Evolutionary conservation across 495 filamentous ascomycete genomes (phyloP).

Genomic region (Pyrenopolyporus hunteri): DNA sequence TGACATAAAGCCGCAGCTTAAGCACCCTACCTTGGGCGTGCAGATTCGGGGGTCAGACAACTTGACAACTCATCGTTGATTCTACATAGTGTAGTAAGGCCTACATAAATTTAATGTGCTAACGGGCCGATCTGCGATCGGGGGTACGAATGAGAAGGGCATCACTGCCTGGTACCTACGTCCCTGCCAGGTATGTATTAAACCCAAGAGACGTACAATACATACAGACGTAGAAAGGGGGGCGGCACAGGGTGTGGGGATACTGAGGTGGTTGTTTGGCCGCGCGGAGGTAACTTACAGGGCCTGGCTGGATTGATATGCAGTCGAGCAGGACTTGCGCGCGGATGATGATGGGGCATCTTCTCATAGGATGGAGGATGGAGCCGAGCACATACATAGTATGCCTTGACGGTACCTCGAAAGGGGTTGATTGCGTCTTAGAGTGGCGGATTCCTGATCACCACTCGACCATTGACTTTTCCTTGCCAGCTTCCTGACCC

Average conservation of each 20-base stretch:
- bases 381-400: too few species aligned
- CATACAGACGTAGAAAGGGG: conserved; percentile 11
- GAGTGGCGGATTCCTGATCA: conserved; percentile 26
- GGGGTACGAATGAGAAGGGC: conserved; percentile 17
- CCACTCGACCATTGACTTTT: too few species aligned
- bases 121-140: conserved; percentile 36
- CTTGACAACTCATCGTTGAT: conserved; percentile 36
- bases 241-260: conserved; percentile 26
- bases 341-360: conserved; percentile 40
- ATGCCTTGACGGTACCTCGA: conserved; percentile 33
- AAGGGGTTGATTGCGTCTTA: conserved; percentile 36
- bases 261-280: conserved; percentile 24
- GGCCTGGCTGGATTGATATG: conserved; percentile 31
- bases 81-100: conserved; percentile 1
- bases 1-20: conserved; percentile 12
- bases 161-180: too few species aligned
- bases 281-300: conserved; percentile 26
- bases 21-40: conserved; percentile 29
- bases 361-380: conserved; percentile 38
- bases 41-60: conserved; percentile 34
- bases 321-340: conserved; percentile 39
- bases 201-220: too few species aligned
- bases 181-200: too few species aligned
- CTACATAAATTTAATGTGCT: conserved; percentile 18
- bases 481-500: conserved; percentile 8